phyloP scores from a whole-genome alignment of 192 early-diverging fungal genomes.

The Mycoemilia scoparia region DNA sequence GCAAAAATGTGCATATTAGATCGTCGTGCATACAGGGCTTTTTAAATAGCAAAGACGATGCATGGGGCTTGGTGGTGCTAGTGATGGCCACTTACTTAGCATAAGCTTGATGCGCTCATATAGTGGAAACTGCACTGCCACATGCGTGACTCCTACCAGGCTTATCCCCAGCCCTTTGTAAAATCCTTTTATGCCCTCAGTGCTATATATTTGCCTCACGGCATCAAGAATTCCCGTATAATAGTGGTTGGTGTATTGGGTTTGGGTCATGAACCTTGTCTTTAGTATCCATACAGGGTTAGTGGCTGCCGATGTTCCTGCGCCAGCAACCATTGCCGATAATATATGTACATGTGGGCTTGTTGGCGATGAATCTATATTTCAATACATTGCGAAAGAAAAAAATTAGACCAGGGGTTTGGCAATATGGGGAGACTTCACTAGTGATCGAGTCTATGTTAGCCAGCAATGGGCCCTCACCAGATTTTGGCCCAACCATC shows the following conservation, averaged over 20 bases:
- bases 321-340: slow-evolving; percentile 72
- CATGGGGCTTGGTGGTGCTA: not conserved
- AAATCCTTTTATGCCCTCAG: slow-evolving; percentile 66
- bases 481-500: no score
- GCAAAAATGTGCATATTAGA: not conserved
- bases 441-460: no score
- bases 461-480: no score
- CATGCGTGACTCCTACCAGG: slow-evolving; percentile 83
- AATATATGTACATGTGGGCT: slow-evolving; percentile 53
- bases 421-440: no score
- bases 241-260: slow-evolving; percentile 45
- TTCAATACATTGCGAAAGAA: no score
- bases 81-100: not conserved
- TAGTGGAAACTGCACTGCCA: slow-evolving; percentile 86
- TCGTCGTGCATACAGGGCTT: slow-evolving; percentile 5
- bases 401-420: no score
- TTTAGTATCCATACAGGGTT: slow-evolving; percentile 90
- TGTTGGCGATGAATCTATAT: no score
- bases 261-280: slow-evolving; percentile 79
- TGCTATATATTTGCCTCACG: slow-evolving; percentile 47
- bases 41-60: no score
- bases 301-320: slow-evolving; percentile 53
- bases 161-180: slow-evolving; percentile 85
- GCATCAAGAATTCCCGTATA: slow-evolving; percentile 74
- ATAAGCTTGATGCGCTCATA: slow-evolving; percentile 72